These are phyloP conservation scores for Gentiana straminea DNA, from an alignment of 257 asterid genomes.

Conservation along the genomic window DNA sequence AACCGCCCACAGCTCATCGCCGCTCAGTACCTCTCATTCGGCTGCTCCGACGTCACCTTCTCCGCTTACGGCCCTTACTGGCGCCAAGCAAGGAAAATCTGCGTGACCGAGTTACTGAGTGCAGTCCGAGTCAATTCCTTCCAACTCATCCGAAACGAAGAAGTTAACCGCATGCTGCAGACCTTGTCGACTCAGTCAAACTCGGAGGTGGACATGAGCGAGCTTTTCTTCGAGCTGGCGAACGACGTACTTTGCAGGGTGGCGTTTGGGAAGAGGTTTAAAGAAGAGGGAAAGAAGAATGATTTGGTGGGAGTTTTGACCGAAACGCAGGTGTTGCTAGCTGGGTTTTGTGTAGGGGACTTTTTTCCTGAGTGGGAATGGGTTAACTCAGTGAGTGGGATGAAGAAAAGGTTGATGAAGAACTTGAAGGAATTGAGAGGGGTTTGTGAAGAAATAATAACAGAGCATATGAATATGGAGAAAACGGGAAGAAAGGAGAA, in stretches of 20 bases:
- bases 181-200: constrained; percentile 3
- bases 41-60: constrained; percentile 30
- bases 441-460: constrained; percentile 27
- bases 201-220: constrained; percentile 18
- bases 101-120: constrained; percentile 24
- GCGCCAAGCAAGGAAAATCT: constrained; percentile 29
- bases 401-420: constrained; percentile 23
- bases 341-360: constrained; percentile 28
- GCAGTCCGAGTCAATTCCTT: constrained; percentile 25
- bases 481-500: background rate
- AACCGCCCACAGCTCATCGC: constrained; percentile 26
- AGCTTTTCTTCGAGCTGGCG: constrained; percentile 19
- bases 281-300: constrained; percentile 3
- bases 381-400: constrained; percentile 28
- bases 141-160: constrained; percentile 20
- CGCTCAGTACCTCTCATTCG: constrained; percentile 27
- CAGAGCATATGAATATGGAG: constrained; percentile 12
- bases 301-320: constrained; percentile 23
- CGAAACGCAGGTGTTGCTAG: constrained; percentile 27
- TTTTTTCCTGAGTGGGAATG: constrained; percentile 28
- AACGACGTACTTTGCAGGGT: constrained; percentile 26
- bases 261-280: constrained; percentile 30
- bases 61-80: constrained; percentile 33
- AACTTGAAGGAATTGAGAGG: constrained; percentile 22
- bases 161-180: constrained; percentile 17